Conservation (phyloP, 2,329 filamentous ascomycete species). For the Paecilomyces formosus region DNA sequence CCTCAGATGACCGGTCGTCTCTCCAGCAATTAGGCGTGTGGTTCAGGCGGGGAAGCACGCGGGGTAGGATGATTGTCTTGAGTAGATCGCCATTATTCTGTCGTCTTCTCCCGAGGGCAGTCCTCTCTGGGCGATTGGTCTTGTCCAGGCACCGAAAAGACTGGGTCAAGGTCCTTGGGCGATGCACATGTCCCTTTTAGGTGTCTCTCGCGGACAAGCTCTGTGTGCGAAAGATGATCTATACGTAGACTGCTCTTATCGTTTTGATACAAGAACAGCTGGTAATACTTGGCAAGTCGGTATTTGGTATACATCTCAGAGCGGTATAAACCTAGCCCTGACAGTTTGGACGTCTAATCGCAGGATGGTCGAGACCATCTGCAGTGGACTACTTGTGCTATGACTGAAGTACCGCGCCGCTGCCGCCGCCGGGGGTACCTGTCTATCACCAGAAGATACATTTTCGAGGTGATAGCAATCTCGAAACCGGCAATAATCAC, state of each 20-base stretch:
- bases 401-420: not conserved
- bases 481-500: not conserved
- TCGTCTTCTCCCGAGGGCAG: not conserved
- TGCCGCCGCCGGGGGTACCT: no score
- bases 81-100: slow-evolving; percentile 22
- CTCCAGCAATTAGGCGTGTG: slow-evolving; percentile 52
- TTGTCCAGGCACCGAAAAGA: not conserved
- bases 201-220: not conserved
- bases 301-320: not conserved
- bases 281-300: not conserved
- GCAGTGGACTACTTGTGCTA: not conserved
- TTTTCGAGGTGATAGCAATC: not conserved
- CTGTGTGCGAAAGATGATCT: not conserved
- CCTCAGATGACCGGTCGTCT: not conserved
- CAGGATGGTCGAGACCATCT: not conserved
- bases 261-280: no score
- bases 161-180: not conserved
- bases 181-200: not conserved
- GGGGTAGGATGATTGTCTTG: slow-evolving; percentile 11
- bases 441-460: no score
- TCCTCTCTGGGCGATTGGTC: not conserved
- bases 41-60: slow-evolving; percentile 41
- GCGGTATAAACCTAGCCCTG: not conserved
- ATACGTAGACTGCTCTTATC: no score
- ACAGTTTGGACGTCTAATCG: not conserved